phyloP scores from a whole-genome alignment of 148 eudicot species.

The Spergularia marina region DNA sequence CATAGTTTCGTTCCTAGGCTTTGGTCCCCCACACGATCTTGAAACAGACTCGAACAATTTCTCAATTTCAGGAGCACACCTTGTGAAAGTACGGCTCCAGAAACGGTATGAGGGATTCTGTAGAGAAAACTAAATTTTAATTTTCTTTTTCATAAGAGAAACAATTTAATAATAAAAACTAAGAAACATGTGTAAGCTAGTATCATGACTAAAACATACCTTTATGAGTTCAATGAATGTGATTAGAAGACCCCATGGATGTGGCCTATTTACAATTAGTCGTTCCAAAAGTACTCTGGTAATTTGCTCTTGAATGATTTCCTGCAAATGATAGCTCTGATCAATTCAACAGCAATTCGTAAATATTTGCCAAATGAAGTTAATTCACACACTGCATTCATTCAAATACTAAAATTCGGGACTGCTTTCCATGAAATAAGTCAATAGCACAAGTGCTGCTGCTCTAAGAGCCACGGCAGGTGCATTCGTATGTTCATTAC shows the following conservation, averaged over 20 bases:
- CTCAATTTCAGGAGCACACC: conserved; percentile 95
- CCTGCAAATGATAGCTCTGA: conserved; percentile 39
- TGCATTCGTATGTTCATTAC: not conserved
- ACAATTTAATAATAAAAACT: not conserved
- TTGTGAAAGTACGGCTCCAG: conserved; percentile 81
- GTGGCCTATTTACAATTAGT: conserved; percentile 81
- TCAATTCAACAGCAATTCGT: not conserved
- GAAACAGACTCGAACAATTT: conserved; percentile 88
- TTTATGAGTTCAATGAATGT: conserved; percentile 92
- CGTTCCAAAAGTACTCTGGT: conserved; percentile 91
- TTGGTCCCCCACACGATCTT: conserved; percentile 88
- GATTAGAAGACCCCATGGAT: conserved; percentile 96
- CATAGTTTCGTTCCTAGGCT: conserved; percentile 69
- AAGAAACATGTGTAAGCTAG: not conserved
- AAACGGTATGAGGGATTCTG: conserved; percentile 91
- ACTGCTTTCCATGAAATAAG: not conserved
- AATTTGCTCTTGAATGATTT: conserved; percentile 84
- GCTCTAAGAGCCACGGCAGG: not conserved
- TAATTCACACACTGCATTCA: not conserved
- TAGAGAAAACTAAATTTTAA: not conserved
- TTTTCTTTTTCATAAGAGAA: too few relatives aligned
- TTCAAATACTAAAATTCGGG: not conserved
- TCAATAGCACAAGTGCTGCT: not conserved
- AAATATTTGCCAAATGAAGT: not conserved
- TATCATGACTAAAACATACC: conserved; percentile 36